Percentiles rank a stretch among this genome's conserved stretches.
Evolutionary conservation across 148 eudicot species (phyloP).

Genomic region (Gaultheria prostrata): DNA sequence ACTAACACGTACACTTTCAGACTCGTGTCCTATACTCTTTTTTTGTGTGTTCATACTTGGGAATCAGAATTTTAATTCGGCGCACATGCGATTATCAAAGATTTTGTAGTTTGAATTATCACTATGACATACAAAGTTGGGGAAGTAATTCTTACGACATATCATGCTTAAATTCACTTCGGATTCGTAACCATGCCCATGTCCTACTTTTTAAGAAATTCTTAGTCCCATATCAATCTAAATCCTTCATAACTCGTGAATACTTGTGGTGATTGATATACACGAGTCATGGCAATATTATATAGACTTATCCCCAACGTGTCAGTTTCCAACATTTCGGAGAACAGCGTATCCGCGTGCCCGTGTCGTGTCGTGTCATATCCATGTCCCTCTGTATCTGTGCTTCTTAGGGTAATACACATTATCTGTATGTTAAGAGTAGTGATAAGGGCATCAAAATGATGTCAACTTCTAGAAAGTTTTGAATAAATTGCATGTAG

Average conservation of each 20-base stretch:
- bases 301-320: background rate
- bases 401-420: background rate
- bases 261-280: background rate
- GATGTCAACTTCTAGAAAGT: background rate
- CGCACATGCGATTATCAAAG: background rate
- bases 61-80: background rate
- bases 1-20: background rate
- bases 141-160: background rate
- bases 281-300: background rate
- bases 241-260: background rate
- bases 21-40: too few species aligned
- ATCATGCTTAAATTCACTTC: background rate
- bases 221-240: background rate
- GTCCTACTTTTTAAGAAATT: background rate
- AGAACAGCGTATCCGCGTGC: background rate
- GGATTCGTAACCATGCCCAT: background rate
- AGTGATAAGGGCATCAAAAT: background rate
- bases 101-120: too few species aligned
- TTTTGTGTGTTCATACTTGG: too few species aligned
- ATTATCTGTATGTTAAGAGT: background rate
- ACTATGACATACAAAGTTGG: background rate
- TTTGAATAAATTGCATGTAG: background rate
- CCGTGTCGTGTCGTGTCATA: background rate
- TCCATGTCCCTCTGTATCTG: background rate
- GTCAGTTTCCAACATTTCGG: background rate